Evolutionary conservation across 75 land plant genomes (phyloP).

Genomic region (Ceratopteris richardii): DNA sequence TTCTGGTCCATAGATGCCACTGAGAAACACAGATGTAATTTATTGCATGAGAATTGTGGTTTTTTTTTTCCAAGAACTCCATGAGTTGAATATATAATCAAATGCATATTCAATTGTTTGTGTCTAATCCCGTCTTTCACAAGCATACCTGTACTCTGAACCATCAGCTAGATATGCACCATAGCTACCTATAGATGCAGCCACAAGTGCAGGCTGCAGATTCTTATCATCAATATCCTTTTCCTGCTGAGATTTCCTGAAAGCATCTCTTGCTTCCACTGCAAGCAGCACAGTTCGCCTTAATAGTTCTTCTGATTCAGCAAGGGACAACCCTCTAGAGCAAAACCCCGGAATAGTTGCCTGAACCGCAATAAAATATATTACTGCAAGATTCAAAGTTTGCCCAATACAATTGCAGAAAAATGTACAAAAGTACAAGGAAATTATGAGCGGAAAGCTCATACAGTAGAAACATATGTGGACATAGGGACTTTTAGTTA

Average conservation of each 20-base stretch:
- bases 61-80: no score
- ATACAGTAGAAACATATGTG: no score
- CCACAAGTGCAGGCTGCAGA: slow-evolving; percentile 54
- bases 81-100: no score
- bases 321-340: slow-evolving; percentile 53
- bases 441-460: no score
- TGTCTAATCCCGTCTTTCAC: no score
- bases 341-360: slow-evolving; percentile 91
- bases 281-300: slow-evolving; percentile 72
- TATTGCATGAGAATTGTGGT: no score
- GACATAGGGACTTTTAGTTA: no score
- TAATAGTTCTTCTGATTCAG: slow-evolving; percentile 63
- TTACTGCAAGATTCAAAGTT: no score
- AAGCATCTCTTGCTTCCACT: slow-evolving; percentile 75
- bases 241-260: slow-evolving; percentile 36
- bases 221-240: slow-evolving; percentile 8
- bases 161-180: slow-evolving; percentile 99
- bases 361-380: slow-evolving; percentile 20
- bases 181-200: slow-evolving; percentile 97
- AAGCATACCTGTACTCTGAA: slow-evolving; percentile 94
- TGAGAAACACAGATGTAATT: no score
- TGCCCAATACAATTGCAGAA: no score
- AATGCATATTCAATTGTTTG: no score
- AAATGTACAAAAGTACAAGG: no score
- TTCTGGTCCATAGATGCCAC: slow-evolving; percentile 76